Conservation (phyloP, 768 basidiomycete genomes). For the Ramaria sp. region DNA sequence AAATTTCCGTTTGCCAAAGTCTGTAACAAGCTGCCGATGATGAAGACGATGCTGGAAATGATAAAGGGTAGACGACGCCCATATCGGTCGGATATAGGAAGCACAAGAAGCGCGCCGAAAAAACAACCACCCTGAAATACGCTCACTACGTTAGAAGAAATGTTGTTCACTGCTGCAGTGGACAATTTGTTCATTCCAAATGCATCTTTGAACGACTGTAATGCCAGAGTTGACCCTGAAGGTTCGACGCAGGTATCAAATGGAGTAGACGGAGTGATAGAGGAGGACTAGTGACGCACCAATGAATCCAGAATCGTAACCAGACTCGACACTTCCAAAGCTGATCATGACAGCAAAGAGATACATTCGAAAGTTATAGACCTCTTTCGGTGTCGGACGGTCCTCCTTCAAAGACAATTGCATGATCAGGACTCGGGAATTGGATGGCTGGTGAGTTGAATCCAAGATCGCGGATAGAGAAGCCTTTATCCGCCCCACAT, state of each 20-base stretch:
- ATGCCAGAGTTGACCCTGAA: slow-evolving; percentile 22
- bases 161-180: slow-evolving; percentile 20
- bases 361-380: slow-evolving; percentile 34
- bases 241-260: too few relatives aligned
- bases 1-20: neutral
- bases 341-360: slow-evolving; percentile 23
- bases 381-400: slow-evolving; percentile 21
- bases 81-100: slow-evolving; percentile 27
- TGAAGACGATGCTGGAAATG: slow-evolving; percentile 26
- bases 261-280: too few relatives aligned
- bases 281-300: slow-evolving; percentile 19
- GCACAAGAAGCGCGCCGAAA: slow-evolving; percentile 29
- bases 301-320: slow-evolving; percentile 37
- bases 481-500: too few relatives aligned
- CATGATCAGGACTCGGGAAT: neutral
- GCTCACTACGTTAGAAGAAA: slow-evolving; percentile 36
- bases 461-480: too few relatives aligned
- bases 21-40: slow-evolving; percentile 30
- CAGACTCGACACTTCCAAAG: slow-evolving; percentile 32
- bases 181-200: slow-evolving; percentile 29
- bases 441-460: neutral
- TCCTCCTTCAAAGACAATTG: slow-evolving; percentile 14
- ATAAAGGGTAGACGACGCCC: slow-evolving; percentile 29
- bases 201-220: slow-evolving; percentile 31
- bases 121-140: slow-evolving; percentile 36